Evolutionary conservation across 2,329 filamentous ascomycete species (phyloP), one percentile per base, ranked within the genome.

Genomic region (Teratosphaeria gauchensis): DNA sequence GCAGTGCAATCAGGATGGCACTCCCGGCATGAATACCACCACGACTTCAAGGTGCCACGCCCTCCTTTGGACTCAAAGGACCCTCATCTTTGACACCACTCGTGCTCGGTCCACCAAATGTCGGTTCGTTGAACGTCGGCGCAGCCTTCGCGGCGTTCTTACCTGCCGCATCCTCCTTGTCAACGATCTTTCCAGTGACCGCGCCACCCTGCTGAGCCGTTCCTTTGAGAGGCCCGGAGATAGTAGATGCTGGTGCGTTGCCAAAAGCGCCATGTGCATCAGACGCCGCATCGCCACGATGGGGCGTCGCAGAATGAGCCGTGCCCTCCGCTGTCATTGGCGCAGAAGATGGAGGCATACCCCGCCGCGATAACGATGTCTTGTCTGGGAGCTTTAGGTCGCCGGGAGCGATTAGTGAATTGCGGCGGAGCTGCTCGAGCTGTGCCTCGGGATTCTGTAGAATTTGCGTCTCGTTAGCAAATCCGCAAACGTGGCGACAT

Each of bases 361-460:
- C 56, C n/a, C 71, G 64, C 8, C 63, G 62, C 4, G 69, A 65
- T 2, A 71, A 54, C 16, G 60, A 59, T 53, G 64, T 65, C 48
- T 62, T 58, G 16, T 58, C 61, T 4, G 67, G 68, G n/a, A 71
- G 46, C 38, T 66, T 66, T 42, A 72, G 61, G 33, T 71, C 67
- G 31, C 59, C 57, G 1, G 68, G 65, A 9, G 62, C 64, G 54
- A 72, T 61, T 19, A 79, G 66, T 2, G 77, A 79, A 38, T 72
- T 75, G 30, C 75, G 72, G 51, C 77, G 74, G 11, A 80, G 73
- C 60, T 76, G 66, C 60, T 80, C 77, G 60, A 80, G 76, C 64
- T 75, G 74, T 53, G 71, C 70, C 51, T 68, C 66, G 0, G 78
- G 78, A 58, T 80, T 73, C 77, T 80, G 72, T n/a, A 48, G 28